A percentile compares a stretch with the other conserved stretches of the same genome.
These are phyloP conservation scores for Phytophthora pini DNA, from an alignment of 352 stramenopile genomes.

Conservation along the genomic window DNA sequence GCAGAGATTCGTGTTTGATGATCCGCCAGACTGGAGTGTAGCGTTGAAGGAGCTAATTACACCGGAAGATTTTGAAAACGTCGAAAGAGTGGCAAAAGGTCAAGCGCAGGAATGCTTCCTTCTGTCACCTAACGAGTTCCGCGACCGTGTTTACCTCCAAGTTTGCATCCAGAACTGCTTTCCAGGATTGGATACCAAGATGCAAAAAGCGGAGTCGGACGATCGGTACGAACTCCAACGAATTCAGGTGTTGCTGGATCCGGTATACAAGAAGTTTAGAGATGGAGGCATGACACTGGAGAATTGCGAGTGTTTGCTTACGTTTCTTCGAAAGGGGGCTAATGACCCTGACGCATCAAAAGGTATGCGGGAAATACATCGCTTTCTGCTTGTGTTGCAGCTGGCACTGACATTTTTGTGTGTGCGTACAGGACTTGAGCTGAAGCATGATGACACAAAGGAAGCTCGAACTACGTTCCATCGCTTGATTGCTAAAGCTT, in stretches of 20 bases:
- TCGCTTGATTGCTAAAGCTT: constrained; percentile 64
- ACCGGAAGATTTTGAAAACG: neutral
- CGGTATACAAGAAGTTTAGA: constrained; percentile 74
- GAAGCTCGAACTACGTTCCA: constrained; percentile 66
- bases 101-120: constrained; percentile 35
- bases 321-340: constrained; percentile 65
- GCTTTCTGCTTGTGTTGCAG: neutral
- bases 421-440: constrained; percentile 42
- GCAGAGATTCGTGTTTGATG: constrained; percentile 56
- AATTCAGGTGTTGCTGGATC: constrained; percentile 67
- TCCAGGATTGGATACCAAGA: constrained; percentile 69
- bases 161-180: constrained; percentile 83
- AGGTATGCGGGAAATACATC: constrained; percentile 29
- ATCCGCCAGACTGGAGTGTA: constrained; percentile 54
- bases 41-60: constrained; percentile 47
- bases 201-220: constrained; percentile 36
- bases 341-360: constrained; percentile 35
- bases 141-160: constrained; percentile 70
- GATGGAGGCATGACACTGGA: constrained; percentile 50
- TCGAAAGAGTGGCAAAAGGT: constrained; percentile 36
- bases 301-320: constrained; percentile 61
- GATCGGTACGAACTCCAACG: constrained; percentile 22
- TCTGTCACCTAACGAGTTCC: constrained; percentile 50
- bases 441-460: constrained; percentile 70
- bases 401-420: neutral